phyloP scores from a whole-genome alignment of 2,329 filamentous ascomycete species.

The Cladophialophora exuberans region DNA sequence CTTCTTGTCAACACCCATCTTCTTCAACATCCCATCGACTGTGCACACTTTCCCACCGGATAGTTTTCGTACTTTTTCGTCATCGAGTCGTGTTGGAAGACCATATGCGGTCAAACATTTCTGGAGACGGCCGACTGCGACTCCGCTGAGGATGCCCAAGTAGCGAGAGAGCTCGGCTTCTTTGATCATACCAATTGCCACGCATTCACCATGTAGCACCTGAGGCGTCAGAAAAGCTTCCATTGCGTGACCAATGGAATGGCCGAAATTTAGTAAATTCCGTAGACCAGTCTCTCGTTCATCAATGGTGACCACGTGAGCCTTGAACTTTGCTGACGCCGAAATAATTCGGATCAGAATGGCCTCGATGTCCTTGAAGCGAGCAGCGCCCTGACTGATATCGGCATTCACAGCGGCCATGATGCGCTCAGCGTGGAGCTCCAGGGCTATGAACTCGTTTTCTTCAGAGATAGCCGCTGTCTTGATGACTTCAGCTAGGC shows the following conservation, averaged over 20 bases:
- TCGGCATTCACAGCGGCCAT: slow-evolving; percentile 71
- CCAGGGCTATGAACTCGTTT: slow-evolving; percentile 79
- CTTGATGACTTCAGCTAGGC: slow-evolving; percentile 98
- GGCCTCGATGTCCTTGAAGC: slow-evolving; percentile 71
- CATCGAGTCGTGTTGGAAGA: slow-evolving; percentile 80
- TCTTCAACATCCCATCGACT: slow-evolving; percentile 80
- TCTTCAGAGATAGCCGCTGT: slow-evolving; percentile 97
- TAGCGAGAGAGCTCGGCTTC: slow-evolving; percentile 92
- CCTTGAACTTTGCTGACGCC: slow-evolving; percentile 90
- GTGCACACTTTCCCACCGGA: slow-evolving; percentile 87
- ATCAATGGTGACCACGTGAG: slow-evolving; percentile 89
- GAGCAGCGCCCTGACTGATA: slow-evolving; percentile 56
- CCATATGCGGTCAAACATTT: slow-evolving; percentile 97
- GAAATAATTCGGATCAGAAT: slow-evolving; percentile 79
- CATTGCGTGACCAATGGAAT: slow-evolving; percentile 95
- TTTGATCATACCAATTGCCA: slow-evolving; percentile 98
- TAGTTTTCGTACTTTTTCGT: slow-evolving; percentile 78
- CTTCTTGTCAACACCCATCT: slow-evolving; percentile 99
- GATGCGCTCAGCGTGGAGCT: slow-evolving; percentile 78
- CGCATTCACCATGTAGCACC: slow-evolving; percentile 91
- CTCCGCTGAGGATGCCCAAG: slow-evolving; percentile 80
- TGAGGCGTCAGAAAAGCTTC: slow-evolving; percentile 95
- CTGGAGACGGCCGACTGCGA: slow-evolving; percentile 82
- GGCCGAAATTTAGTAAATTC: slow-evolving; percentile 95
- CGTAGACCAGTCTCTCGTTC: slow-evolving; percentile 92